Conservation (phyloP, 1,284 basidiomycete genomes). For the Chalciporus sp. region DNA sequence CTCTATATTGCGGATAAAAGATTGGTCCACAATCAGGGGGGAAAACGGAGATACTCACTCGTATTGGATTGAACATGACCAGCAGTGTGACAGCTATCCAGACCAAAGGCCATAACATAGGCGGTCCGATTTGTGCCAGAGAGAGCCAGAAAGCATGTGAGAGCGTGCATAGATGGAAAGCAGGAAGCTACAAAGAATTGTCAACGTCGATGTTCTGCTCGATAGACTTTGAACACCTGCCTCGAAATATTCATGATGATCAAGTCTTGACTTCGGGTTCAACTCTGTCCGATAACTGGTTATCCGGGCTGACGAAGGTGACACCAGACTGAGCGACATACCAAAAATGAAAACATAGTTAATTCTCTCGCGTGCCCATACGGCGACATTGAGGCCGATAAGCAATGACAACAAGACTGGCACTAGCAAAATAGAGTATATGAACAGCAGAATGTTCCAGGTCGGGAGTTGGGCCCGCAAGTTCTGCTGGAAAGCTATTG, state of each 20-base stretch:
- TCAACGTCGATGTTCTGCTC: slow-evolving; percentile 5
- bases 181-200: slow-evolving; percentile 61
- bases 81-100: slow-evolving; percentile 74
- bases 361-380: slow-evolving; percentile 78
- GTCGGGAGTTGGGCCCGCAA: slow-evolving; percentile 64
- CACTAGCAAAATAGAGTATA: slow-evolving; percentile 80
- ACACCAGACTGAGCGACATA: slow-evolving; percentile 33
- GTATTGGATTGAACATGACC: slow-evolving; percentile 79
- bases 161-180: slow-evolving; percentile 76
- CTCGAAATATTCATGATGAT: slow-evolving; percentile 84
- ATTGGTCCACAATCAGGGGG: neutral
- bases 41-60: slow-evolving; percentile 47
- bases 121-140: slow-evolving; percentile 63
- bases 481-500: slow-evolving; percentile 58
- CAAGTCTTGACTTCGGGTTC: slow-evolving; percentile 74
- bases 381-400: slow-evolving; percentile 79
- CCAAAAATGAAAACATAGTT: slow-evolving; percentile 94
- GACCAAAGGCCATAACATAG: slow-evolving; percentile 76
- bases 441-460: slow-evolving; percentile 75
- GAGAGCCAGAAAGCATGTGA: slow-evolving; percentile 86
- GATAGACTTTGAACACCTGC: slow-evolving; percentile 38
- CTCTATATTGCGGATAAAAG: slow-evolving; percentile 9
- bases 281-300: slow-evolving; percentile 54
- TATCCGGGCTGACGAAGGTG: neutral
- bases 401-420: slow-evolving; percentile 80